A percentile compares a stretch with the other conserved stretches of the same genome.
These are phyloP conservation scores for Macrotyloma uniflorum DNA, from an alignment of 306 rosid species.

Conservation along the genomic window DNA sequence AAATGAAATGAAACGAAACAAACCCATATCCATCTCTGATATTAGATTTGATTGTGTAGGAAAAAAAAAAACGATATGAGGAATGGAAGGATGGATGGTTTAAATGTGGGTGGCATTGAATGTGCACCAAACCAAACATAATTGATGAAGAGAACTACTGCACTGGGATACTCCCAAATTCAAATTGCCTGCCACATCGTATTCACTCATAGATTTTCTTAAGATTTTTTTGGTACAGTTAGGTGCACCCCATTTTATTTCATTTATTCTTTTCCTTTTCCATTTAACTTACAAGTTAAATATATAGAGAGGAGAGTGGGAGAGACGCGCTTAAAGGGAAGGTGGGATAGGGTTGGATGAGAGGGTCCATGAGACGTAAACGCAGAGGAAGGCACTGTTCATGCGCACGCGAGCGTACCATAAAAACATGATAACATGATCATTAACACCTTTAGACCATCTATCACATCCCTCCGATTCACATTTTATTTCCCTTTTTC, in stretches of 20 bases:
- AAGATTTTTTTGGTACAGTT: background rate
- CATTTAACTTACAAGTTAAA: too few species aligned
- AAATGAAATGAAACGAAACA: too few species aligned
- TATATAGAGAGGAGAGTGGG: too few species aligned
- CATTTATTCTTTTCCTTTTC: background rate
- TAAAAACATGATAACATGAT: slow-evolving; percentile 63
- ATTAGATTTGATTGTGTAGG: too few species aligned
- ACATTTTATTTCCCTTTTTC: background rate
- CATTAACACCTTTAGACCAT: slow-evolving; percentile 48
- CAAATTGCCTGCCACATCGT: background rate
- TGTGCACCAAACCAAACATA: background rate
- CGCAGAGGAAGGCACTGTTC: slow-evolving; percentile 50
- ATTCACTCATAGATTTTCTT: background rate
- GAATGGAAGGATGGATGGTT: background rate
- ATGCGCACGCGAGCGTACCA: slow-evolving; percentile 68
- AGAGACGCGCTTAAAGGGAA: background rate
- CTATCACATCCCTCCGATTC: slow-evolving; percentile 42
- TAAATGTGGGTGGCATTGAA: background rate
- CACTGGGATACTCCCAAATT: slow-evolving; percentile 4
- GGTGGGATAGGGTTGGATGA: background rate
- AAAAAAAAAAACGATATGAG: too few species aligned
- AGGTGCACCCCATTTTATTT: background rate
- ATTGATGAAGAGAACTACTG: background rate
- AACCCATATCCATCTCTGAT: too few species aligned
- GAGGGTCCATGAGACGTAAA: slow-evolving; percentile 29